Evolutionary conservation across 805 yeast species (phyloP).

Genomic region (Spathaspora girioi): DNA sequence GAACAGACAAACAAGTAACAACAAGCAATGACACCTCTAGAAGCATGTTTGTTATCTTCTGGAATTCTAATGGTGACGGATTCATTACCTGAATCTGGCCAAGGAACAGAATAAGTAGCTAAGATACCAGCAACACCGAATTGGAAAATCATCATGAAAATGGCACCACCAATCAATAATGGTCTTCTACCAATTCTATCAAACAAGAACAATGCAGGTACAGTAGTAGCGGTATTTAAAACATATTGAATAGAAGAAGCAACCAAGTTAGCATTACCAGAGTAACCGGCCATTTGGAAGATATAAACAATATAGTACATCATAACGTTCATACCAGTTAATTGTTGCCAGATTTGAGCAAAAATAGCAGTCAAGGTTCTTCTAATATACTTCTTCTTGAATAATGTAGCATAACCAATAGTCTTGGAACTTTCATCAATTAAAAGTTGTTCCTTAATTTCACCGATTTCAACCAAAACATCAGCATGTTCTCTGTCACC

Average conservation of each 20-base stretch:
- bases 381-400: constrained; percentile 44
- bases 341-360: constrained; percentile 60
- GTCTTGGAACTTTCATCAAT: constrained; percentile 48
- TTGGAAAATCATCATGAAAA: constrained; percentile 41
- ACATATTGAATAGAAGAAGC: constrained; percentile 60
- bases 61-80: constrained; percentile 39
- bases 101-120: constrained; percentile 36
- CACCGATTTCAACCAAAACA: constrained; percentile 53
- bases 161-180: constrained; percentile 47
- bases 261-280: constrained; percentile 47
- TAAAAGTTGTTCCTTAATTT: constrained; percentile 54
- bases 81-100: constrained; percentile 22
- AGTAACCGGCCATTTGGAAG: constrained; percentile 62
- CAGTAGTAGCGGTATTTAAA: constrained; percentile 51
- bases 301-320: constrained; percentile 67
- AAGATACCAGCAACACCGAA: constrained; percentile 40
- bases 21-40: constrained; percentile 46
- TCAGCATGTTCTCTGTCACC: constrained; percentile 43
- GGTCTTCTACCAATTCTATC: constrained; percentile 70
- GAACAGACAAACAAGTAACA: constrained; percentile 55
- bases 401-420: constrained; percentile 47
- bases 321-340: constrained; percentile 65
- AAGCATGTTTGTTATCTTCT: constrained; percentile 26
- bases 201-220: constrained; percentile 58
- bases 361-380: constrained; percentile 51